Percentiles rank a stretch among this genome's conserved stretches.
These are phyloP conservation scores for Claviceps fusiformis DNA, from an alignment of 2,329 filamentous ascomycete genomes.

Conservation along the genomic window DNA sequence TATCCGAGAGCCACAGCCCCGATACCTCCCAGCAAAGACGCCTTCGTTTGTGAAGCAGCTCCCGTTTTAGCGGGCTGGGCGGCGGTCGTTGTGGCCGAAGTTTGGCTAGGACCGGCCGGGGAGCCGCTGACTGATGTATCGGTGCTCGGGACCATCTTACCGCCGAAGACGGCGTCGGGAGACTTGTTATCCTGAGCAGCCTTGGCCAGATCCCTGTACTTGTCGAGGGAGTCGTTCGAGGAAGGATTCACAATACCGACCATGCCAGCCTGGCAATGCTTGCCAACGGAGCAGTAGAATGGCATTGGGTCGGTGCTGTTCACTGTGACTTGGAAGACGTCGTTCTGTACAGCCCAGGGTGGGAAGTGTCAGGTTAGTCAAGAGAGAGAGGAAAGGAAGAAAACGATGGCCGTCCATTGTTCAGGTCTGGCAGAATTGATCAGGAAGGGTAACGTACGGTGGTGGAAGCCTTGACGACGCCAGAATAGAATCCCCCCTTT, in stretches of 20 bases:
- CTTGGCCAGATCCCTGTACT: conserved; percentile 7
- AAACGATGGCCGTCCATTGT: no score
- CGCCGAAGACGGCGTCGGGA: conserved; percentile 7
- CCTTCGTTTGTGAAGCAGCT: conserved; percentile 1
- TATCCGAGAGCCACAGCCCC: conserved; percentile 1
- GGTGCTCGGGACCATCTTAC: conserved; percentile 3
- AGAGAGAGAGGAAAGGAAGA: neutral
- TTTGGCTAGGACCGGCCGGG: neutral
- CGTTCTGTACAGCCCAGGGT: conserved; percentile 1
- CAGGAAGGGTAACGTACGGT: neutral
- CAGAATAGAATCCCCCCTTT: conserved; percentile 7
- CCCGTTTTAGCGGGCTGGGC: neutral
- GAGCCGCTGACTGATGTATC: neutral
- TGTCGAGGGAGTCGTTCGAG: conserved; percentile 9
- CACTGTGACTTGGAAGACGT: conserved; percentile 13
- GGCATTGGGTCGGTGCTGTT: conserved; percentile 17
- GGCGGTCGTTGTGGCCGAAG: neutral
- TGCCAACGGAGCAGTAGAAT: conserved; percentile 16
- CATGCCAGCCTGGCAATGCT: conserved; percentile 20
- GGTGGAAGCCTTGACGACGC: conserved; percentile 1
- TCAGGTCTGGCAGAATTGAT: no score
- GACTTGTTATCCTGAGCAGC: conserved; percentile 4
- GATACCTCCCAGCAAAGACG: neutral
- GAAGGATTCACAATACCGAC: conserved; percentile 17
- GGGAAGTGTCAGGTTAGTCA: conserved; percentile 2